A percentile compares a stretch with the other conserved stretches of the same genome.
Evolutionary conservation across 345 rosid species (phyloP).

Genomic region (Citropsis articulata): DNA sequence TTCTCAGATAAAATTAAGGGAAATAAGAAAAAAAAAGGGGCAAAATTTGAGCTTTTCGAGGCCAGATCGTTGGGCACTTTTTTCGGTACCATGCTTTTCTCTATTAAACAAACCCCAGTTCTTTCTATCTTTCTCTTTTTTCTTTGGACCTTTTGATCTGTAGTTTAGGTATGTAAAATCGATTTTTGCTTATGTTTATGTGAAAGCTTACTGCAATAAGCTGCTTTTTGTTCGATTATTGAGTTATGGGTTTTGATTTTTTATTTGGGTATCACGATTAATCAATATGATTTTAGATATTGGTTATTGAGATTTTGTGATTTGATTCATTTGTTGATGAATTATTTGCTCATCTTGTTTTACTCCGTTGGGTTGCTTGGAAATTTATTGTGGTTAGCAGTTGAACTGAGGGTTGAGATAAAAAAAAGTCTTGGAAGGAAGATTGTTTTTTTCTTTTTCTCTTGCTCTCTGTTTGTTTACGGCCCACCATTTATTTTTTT

Average conservation of each 20-base stretch:
- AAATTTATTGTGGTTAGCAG: neutral
- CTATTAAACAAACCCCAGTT: neutral
- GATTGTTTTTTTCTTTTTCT: neutral
- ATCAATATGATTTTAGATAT: neutral
- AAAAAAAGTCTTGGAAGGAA: neutral
- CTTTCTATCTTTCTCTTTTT: neutral
- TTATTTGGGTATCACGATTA: neutral
- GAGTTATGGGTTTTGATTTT: neutral
- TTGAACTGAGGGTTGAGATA: neutral
- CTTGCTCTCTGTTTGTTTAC: neutral
- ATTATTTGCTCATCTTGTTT: neutral
- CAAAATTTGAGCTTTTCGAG: constrained; percentile 35
- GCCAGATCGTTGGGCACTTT: constrained; percentile 35
- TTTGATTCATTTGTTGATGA: neutral
- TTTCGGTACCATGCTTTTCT: constrained; percentile 24
- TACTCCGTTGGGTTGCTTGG: neutral
- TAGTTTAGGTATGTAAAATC: constrained; percentile 4
- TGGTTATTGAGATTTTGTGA: neutral
- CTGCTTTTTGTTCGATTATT: neutral
- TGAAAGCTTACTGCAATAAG: neutral
- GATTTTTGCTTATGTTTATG: neutral
- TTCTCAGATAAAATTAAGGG: neutral
- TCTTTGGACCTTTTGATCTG: neutral
- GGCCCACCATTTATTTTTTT: neutral
- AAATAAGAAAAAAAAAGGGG: neutral